Evolutionary conservation across 768 basidiomycete genomes (phyloP), one percentile per base, ranked within the genome.

Genomic region (Cyathus striatus): DNA sequence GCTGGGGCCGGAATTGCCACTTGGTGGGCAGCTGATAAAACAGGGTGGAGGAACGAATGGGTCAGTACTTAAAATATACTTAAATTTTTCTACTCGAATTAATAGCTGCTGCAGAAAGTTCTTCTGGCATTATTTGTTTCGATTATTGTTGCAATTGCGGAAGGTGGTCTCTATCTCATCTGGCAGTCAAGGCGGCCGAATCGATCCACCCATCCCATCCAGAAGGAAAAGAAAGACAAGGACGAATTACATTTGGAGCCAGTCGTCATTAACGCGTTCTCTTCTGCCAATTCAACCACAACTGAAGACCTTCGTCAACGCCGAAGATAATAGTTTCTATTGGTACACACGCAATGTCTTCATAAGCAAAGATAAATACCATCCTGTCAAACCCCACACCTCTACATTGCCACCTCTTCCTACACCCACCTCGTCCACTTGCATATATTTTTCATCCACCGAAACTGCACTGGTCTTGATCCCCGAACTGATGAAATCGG

Each of bases 361-460:
- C 78, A 87, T 78, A 51, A 89, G 61, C 38, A 76, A 51, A 36
- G 72, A 75, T 41, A 88, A 66, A 64, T 88, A 90, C 86, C 87
- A 90, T 25, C 87, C 89, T 17, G 89, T 89, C 55, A 90, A 62
- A 0, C 89, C 87, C 86, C 88, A 90, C 21, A 89, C 78, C 54
- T 90, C 84, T 13, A 88, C 59, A 44, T 66, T 65, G 9, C 70
- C 75, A 37, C 66, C 62, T 30, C 57, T 60, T 22, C 68, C 72
- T 16, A 60, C 57, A 12, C 70, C 70, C 33, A 72, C 61, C 47
- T 75, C 68, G 40, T 71, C 69, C 40, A 62, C 49, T 68, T 63
- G 39, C 52, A n/a, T n/a, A n/a, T n/a, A n/a, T n/a, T n/a, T n/a
- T n/a, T n/a, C n/a, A n/a, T n/a, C n/a, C n/a, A n/a, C n/a, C n/a